Conservation (phyloP, 768 basidiomycete genomes). For the Boletus pseudopeckii region DNA sequence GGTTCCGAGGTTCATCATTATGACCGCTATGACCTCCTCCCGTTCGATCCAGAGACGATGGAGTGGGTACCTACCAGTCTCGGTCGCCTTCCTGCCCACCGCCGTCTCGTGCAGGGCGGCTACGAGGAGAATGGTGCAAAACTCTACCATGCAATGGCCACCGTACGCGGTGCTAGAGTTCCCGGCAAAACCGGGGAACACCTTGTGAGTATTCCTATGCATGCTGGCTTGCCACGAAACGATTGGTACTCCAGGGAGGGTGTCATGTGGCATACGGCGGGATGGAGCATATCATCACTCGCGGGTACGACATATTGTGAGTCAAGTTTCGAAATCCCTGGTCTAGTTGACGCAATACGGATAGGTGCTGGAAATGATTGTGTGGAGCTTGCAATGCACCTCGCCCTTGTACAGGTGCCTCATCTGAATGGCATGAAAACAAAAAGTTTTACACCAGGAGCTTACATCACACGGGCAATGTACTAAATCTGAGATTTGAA, state of each 20-base stretch:
- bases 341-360: background rate
- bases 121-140: slow-evolving; percentile 67
- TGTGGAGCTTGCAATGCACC: background rate
- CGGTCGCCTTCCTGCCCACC: slow-evolving; percentile 56
- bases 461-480: slow-evolving; percentile 4
- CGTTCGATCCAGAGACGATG: slow-evolving; percentile 65
- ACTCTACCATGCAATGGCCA: slow-evolving; percentile 65
- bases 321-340: slow-evolving; percentile 8
- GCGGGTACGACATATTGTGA: slow-evolving; percentile 45
- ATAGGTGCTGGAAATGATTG: slow-evolving; percentile 38
- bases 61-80: slow-evolving; percentile 65
- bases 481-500: background rate
- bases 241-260: slow-evolving; percentile 31
- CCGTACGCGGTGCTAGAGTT: slow-evolving; percentile 50
- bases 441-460: slow-evolving; percentile 3
- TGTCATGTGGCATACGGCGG: slow-evolving; percentile 40
- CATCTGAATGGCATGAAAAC: background rate
- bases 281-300: slow-evolving; percentile 36
- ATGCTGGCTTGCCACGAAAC: background rate
- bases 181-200: slow-evolving; percentile 75
- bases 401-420: no score
- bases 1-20: slow-evolving; percentile 57
- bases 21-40: slow-evolving; percentile 73
- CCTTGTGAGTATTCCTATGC: slow-evolving; percentile 42
- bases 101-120: slow-evolving; percentile 65